These are phyloP conservation scores for Yamadazyma sp. DNA, from an alignment of 805 yeast genomes.

Conservation along the genomic window DNA sequence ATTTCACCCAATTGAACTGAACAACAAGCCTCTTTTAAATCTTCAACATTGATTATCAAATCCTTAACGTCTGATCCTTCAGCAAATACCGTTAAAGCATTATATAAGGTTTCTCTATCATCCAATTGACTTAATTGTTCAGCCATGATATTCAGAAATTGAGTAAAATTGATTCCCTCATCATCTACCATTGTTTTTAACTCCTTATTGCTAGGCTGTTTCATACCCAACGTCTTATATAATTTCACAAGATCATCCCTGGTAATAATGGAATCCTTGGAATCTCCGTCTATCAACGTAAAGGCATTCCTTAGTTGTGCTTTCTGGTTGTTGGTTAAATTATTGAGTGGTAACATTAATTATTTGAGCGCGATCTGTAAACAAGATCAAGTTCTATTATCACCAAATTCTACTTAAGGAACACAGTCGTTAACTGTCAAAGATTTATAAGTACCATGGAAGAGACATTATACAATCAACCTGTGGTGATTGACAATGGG, in stretches of 20 bases:
- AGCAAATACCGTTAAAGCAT: conserved; percentile 59
- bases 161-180: conserved; percentile 55
- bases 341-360: conserved; percentile 31
- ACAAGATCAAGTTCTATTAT: not conserved
- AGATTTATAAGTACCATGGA: conserved; percentile 3
- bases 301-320: conserved; percentile 70
- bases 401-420: too few relatives aligned
- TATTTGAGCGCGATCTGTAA: conserved; percentile 10
- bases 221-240: conserved; percentile 51
- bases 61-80: conserved; percentile 25
- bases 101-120: conserved; percentile 47
- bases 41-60: conserved; percentile 45
- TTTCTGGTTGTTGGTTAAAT: conserved; percentile 60
- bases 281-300: conserved; percentile 74
- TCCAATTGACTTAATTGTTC: conserved; percentile 49
- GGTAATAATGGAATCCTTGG: conserved; percentile 64
- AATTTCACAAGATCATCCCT: conserved; percentile 53
- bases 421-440: not conserved
- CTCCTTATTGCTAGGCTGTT: conserved; percentile 39
- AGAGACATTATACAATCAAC: conserved; percentile 38
- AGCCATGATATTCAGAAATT: conserved; percentile 63
- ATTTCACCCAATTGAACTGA: conserved; percentile 44
- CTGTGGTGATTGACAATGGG: conserved; percentile 55
- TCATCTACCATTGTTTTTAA: conserved; percentile 48
- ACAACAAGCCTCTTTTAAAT: conserved; percentile 47